These are phyloP conservation scores for Yamadazyma epiphylla DNA, from an alignment of 1,139 yeast genomes.

Conservation along the genomic window DNA sequence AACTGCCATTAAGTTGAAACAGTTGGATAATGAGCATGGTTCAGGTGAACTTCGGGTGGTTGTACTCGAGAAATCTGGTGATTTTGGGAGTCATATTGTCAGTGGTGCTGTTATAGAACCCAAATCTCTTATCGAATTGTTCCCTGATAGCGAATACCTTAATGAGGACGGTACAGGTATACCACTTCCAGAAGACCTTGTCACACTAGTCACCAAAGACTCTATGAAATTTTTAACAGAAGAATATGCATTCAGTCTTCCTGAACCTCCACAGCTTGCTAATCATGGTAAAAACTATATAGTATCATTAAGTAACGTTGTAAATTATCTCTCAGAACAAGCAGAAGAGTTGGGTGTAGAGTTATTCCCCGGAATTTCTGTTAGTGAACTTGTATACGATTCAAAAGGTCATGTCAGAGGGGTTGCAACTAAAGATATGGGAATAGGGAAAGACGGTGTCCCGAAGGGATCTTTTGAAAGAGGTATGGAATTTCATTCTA, in stretches of 20 bases:
- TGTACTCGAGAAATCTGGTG: slow-evolving; percentile 88
- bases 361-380: slow-evolving; percentile 86
- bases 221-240: slow-evolving; percentile 65
- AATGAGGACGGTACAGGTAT: slow-evolving; percentile 52
- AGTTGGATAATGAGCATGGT: slow-evolving; percentile 69
- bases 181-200: slow-evolving; percentile 74
- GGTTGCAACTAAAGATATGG: slow-evolving; percentile 92
- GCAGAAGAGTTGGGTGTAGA: slow-evolving; percentile 96
- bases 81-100: slow-evolving; percentile 85
- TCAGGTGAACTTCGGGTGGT: slow-evolving; percentile 74
- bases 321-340: slow-evolving; percentile 74
- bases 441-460: slow-evolving; percentile 66
- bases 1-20: slow-evolving; percentile 86
- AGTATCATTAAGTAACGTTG: slow-evolving; percentile 78
- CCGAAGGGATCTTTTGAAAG: slow-evolving; percentile 84
- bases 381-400: slow-evolving; percentile 69
- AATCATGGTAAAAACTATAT: slow-evolving; percentile 81
- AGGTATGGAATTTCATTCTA: slow-evolving; percentile 95
- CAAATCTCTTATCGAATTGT: slow-evolving; percentile 73
- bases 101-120: slow-evolving; percentile 97
- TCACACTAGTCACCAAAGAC: slow-evolving; percentile 66
- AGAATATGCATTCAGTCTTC: slow-evolving; percentile 60
- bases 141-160: slow-evolving; percentile 64
- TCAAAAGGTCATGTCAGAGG: slow-evolving; percentile 69
- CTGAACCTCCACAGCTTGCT: slow-evolving; percentile 90